These are phyloP conservation scores for Sherardia arvensis DNA, from an alignment of 257 asterid species.

Conservation along the genomic window DNA sequence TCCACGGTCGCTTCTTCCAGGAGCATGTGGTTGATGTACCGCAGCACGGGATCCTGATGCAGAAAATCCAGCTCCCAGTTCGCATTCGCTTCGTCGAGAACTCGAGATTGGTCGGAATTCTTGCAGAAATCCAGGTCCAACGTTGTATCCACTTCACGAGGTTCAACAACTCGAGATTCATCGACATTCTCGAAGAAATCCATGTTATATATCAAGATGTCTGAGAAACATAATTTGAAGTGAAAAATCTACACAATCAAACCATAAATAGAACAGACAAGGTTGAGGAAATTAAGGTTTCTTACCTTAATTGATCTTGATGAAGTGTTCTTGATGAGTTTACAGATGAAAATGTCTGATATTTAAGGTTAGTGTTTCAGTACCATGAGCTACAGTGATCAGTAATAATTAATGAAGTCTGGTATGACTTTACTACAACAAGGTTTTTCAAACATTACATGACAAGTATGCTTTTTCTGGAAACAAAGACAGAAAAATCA, in stretches of 20 bases:
- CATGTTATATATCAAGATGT: not conserved
- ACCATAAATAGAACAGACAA: not conserved
- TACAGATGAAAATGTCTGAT: too few species aligned
- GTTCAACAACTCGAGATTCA: not conserved
- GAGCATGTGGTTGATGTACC: constrained; percentile 51
- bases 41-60: constrained; percentile 22
- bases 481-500: too few species aligned
- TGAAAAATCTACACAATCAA: not conserved
- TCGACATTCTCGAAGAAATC: not conserved
- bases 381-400: too few species aligned
- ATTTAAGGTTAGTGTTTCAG: too few species aligned
- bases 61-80: constrained; percentile 5
- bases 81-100: not conserved
- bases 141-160: too few species aligned
- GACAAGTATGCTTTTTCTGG: too few species aligned
- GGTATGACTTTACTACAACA: too few species aligned
- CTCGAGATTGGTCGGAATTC: not conserved
- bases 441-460: too few species aligned
- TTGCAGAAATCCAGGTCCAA: too few species aligned
- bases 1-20: constrained; percentile 73
- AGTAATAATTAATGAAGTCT: too few species aligned
- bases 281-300: not conserved
- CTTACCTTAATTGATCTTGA: too few species aligned
- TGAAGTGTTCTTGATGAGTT: too few species aligned
- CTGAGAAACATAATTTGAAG: not conserved